Evolutionary conservation across 495 filamentous ascomycete genomes (phyloP).

Genomic region (Penicillium waksmanii): DNA sequence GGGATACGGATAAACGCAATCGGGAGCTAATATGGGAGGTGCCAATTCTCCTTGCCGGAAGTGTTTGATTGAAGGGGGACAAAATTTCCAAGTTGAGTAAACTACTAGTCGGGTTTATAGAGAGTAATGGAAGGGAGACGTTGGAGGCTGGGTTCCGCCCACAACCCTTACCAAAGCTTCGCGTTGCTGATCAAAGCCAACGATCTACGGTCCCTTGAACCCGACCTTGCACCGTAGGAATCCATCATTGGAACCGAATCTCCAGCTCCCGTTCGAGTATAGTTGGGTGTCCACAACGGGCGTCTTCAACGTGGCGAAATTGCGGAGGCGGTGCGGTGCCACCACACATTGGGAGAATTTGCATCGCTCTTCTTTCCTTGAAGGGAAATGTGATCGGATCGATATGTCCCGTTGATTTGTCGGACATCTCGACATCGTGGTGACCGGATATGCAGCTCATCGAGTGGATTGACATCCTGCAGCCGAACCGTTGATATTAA

Average conservation of each 20-base stretch:
- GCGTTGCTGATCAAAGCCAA: slow-evolving; percentile 15
- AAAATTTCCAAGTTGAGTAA: background rate
- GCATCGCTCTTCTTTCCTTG: slow-evolving; percentile 5
- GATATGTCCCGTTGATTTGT: background rate
- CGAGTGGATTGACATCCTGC: slow-evolving; percentile 7
- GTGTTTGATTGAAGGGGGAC: slow-evolving; percentile 13
- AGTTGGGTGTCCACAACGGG: slow-evolving; percentile 19
- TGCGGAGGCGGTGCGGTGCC: slow-evolving; percentile 16
- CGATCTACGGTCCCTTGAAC: slow-evolving; percentile 16
- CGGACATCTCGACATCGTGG: slow-evolving; percentile 15
- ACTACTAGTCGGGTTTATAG: background rate
- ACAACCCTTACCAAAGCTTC: slow-evolving; percentile 5
- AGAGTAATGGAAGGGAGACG: background rate
- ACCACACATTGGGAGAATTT: background rate
- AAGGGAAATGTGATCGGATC: slow-evolving; percentile 3
- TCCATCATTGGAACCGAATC: slow-evolving; percentile 7
- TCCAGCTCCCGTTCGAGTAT: slow-evolving; percentile 8
- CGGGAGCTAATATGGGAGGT: background rate
- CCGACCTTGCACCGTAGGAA: slow-evolving; percentile 3
- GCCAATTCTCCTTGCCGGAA: slow-evolving; percentile 17
- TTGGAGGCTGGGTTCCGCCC: slow-evolving; percentile 1
- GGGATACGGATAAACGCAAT: slow-evolving; percentile 5
- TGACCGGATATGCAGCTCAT: slow-evolving; percentile 17
- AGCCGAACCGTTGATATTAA: slow-evolving; percentile 14
- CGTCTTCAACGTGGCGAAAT: slow-evolving; percentile 30